These are phyloP conservation scores for Ogataea polymorpha DNA, from an alignment of 805 yeast genomes.

Conservation along the genomic window DNA sequence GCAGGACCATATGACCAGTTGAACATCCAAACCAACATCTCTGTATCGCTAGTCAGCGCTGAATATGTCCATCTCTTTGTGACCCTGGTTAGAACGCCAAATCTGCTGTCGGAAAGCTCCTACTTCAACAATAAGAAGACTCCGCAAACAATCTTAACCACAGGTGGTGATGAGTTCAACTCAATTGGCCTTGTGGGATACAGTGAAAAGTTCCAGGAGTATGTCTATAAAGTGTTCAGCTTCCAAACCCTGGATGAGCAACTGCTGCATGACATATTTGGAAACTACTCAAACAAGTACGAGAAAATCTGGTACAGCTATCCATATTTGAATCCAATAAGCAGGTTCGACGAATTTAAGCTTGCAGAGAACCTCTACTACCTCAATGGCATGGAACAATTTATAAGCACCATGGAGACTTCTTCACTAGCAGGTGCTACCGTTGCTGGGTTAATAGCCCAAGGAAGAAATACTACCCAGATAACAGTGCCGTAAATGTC, in stretches of 20 bases:
- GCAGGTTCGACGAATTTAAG: constrained; percentile 21
- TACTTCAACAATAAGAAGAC: constrained; percentile 15
- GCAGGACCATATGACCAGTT: constrained; percentile 41
- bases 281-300: constrained; percentile 24
- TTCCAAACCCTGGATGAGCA: constrained; percentile 18
- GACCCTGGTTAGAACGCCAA: constrained; percentile 31
- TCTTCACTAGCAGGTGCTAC: constrained; percentile 47
- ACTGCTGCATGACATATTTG: constrained; percentile 23
- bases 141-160: constrained; percentile 31
- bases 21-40: constrained; percentile 18
- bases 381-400: constrained; percentile 43
- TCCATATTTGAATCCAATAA: constrained; percentile 37
- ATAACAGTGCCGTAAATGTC: constrained; percentile 18
- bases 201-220: constrained; percentile 26
- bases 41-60: constrained; percentile 6
- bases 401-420: constrained; percentile 53
- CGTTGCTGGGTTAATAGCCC: constrained; percentile 42
- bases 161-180: constrained; percentile 30
- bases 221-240: constrained; percentile 44
- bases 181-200: constrained; percentile 33
- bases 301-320: constrained; percentile 43
- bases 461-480: constrained; percentile 27
- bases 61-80: constrained; percentile 41
- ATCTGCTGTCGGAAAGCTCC: constrained; percentile 9
- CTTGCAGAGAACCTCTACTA: constrained; percentile 35